Conservation (phyloP, 2,329 filamentous ascomycete species). For the Zopfia rhizophila region DNA sequence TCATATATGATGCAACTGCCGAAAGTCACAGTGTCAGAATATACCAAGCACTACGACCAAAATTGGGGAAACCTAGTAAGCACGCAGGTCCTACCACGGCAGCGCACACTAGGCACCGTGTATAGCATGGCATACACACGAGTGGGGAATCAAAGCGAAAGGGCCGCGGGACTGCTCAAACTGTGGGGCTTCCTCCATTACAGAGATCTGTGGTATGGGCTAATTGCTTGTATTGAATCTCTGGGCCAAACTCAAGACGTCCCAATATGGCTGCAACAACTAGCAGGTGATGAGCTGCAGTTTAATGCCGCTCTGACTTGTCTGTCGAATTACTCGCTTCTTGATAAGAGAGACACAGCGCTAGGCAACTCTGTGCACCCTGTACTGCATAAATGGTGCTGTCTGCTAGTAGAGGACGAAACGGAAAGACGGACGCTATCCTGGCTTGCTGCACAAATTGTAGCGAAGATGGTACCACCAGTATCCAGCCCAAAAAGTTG, state of each 20-base stretch:
- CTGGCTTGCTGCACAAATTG: conserved; percentile 19
- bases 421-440: conserved; percentile 13
- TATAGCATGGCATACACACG: conserved; percentile 46
- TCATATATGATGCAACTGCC: conserved; percentile 52
- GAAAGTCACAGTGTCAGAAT: conserved; percentile 46
- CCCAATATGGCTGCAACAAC: conserved; percentile 20
- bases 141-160: conserved; percentile 28
- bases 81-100: conserved; percentile 37
- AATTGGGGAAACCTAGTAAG: conserved; percentile 49
- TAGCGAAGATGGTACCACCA: conserved; percentile 23
- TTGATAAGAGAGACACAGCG: conserved; percentile 23
- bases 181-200: conserved; percentile 40
- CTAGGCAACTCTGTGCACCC: conserved; percentile 29
- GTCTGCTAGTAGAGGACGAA: conserved; percentile 22
- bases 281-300: conserved; percentile 23
- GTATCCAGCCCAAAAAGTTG: conserved; percentile 4
- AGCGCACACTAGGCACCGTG: conserved; percentile 46
- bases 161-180: conserved; percentile 37
- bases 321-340: conserved; percentile 39
- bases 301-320: conserved; percentile 31
- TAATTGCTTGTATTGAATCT: conserved; percentile 26
- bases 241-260: conserved; percentile 4
- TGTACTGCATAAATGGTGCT: conserved; percentile 31
- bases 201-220: conserved; percentile 37
- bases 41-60: conserved; percentile 51